These are phyloP conservation scores for Raddia distichophylla DNA, from an alignment of 176 grass and related monocot species.

Conservation along the genomic window DNA sequence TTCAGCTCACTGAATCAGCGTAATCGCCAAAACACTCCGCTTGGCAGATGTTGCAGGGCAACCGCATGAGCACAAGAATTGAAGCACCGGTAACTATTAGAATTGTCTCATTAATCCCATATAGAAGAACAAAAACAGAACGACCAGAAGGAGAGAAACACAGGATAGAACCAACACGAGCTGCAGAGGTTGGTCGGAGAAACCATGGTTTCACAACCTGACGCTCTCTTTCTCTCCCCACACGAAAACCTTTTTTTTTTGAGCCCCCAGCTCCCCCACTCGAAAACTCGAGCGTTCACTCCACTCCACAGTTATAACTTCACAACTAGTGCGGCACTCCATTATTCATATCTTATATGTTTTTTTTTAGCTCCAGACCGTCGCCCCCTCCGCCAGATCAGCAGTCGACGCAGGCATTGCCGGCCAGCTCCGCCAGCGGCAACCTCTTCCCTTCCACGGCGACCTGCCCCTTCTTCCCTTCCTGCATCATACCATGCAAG, in stretches of 20 bases:
- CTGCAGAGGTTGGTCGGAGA: constrained; percentile 25
- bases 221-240: too few species aligned
- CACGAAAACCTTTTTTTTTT: too few species aligned
- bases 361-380: background rate
- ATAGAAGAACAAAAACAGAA: background rate
- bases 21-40: too few species aligned
- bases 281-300: background rate
- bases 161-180: background rate
- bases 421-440: constrained; percentile 46
- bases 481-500: constrained; percentile 38
- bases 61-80: too few species aligned
- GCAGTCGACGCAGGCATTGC: constrained; percentile 32
- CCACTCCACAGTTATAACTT: constrained; percentile 36
- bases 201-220: too few species aligned
- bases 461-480: background rate
- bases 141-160: too few species aligned
- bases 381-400: background rate
- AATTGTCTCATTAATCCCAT: background rate
- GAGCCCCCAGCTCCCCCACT: too few species aligned
- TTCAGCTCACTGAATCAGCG: too few species aligned
- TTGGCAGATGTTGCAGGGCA: too few species aligned
- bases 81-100: background rate
- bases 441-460: constrained; percentile 41
- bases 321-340: constrained; percentile 32
- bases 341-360: constrained; percentile 3